Conservation (phyloP, 305 asterid species). For the Lippia alba region DNA sequence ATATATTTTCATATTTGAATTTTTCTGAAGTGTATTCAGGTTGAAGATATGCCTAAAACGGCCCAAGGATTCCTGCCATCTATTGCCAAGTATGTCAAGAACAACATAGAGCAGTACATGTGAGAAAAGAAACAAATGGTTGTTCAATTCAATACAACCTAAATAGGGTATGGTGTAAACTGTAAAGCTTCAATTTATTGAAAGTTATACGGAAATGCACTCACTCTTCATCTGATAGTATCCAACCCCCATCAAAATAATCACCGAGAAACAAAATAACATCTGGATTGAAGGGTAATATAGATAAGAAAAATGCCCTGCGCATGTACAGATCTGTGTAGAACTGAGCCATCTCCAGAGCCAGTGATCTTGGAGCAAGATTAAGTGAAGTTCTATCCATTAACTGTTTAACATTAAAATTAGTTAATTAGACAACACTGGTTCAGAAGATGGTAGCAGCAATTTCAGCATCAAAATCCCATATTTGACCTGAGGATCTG, state of each 20-base stretch:
- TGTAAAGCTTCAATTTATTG: neutral
- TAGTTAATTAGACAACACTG: too few relatives aligned
- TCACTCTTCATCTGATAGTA: conserved; percentile 86
- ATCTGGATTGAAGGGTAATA: conserved; percentile 86
- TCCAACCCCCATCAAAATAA: conserved; percentile 82
- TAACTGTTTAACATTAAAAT: conserved; percentile 49
- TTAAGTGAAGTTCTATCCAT: conserved; percentile 89
- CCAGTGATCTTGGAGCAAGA: conserved; percentile 79
- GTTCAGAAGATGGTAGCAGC: neutral
- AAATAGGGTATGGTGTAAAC: too few relatives aligned
- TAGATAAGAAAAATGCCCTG: conserved; percentile 81
- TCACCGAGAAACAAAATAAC: conserved; percentile 88
- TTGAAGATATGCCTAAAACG: conserved; percentile 89
- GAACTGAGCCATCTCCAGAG: conserved; percentile 84
- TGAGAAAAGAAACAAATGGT: neutral
- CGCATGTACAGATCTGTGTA: conserved; percentile 95
- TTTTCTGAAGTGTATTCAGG: conserved; percentile 66
- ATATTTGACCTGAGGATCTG: conserved; percentile 90
- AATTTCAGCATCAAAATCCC: conserved; percentile 18
- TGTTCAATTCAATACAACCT: neutral
- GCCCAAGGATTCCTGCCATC: conserved; percentile 92
- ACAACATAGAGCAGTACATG: conserved; percentile 20
- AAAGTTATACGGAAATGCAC: conserved; percentile 31
- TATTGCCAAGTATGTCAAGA: conserved; percentile 38
- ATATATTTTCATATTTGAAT: conserved; percentile 53